Base-by-base conservation (phyloP, 805 yeast species). In the Brettanomyces naardenensis region DNA sequence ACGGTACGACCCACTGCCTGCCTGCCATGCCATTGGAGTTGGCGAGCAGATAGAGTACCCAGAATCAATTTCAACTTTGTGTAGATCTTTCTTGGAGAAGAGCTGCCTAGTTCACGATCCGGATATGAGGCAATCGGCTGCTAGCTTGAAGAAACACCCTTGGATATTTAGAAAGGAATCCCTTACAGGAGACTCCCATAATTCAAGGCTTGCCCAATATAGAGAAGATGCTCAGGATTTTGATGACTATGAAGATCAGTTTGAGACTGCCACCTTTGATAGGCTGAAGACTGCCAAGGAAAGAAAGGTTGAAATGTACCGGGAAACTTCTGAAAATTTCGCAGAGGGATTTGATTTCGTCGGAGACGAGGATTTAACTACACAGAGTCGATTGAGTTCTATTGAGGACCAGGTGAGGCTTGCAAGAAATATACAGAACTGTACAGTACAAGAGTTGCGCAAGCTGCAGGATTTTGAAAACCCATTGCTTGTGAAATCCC, bases 21-120 rank as follows among this genome's bases (percentile, higher is more conserved):
- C 92, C 0, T 64, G 86, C 41, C 94, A 82, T 61, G 88, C 92
- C 0, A 81, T 86, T 36, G 95, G 86, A 0, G 74, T 80, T 5
- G 86, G 83, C 36, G 81, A 75, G 14, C 69, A 70, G 39, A 87
- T 90, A 2, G 78, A 80, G 1, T 58, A 84, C 17, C 95, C 95
- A 0, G 58, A 64, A 3, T 33, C 44, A 3, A 38, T 48, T 6
- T 44, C 53, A 1, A 33, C 25, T 9, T 43, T 45, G 19, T 49
- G 57, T 34, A 38, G 36, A 21, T 64, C 66, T 28, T 85, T 81
- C 45, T 79, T 86, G 44, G 57, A 83, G 10, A 47, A 67, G 36
- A 75, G 73, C 43, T 86, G 95, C 52, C 80, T 85, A 47, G 80
- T 78, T 46, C 78, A 78, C 49, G 79, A 80, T 45, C 85, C 90